Evolutionary conservation across 306 rosid genomes (phyloP), one percentile per base, ranked within the genome.

Genomic region (Spatholobus suberectus): DNA sequence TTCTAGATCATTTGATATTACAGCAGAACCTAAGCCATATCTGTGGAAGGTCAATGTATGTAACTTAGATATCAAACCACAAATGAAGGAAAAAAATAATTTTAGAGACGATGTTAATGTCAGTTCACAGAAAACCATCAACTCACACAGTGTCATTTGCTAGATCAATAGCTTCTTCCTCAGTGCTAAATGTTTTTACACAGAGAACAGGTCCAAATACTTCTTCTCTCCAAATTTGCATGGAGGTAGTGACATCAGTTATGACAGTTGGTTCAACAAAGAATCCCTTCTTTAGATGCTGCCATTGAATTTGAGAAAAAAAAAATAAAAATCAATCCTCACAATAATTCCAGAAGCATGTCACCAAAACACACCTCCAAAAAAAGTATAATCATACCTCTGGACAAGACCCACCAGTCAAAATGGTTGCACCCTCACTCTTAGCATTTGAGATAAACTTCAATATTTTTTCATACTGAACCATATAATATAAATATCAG

Each of bases 151-250:
- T 86, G 85, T 96, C 98, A 38, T 93, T 92, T 73, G 99, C 98
- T 83, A 96, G 87, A 81, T 92, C 92, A 75, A 92, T 88, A 52
- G 99, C 99, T 87, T 96, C 99, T 38, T 94, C 98, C 87, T 96
- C 97, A 10, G 96, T 86, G 73, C 92, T 86, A 81, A 94, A 96
- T 70, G 95, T 94, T 89, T 96, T 96, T n/a, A 92, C 97, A 83
- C 98, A 92, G 4, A 96, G 89, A 76, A 94, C 97, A 67, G 99
- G 99, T 78, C 98, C 99, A 62, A 96, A 96, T 37, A 94, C 97
- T 89, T 96, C 99, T 81, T 94, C 98, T 85, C 76, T 91, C 99
- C 99, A 96, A 79, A 96, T 94, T 94, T 96, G 97, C 99, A 96
- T 94, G 75, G 94, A 88, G 72, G 91, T 90, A 63, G 94, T 92